Base-by-base conservation (phyloP, 1,284 basidiomycete genomes). In the Ceratobasidium sp. region DNA sequence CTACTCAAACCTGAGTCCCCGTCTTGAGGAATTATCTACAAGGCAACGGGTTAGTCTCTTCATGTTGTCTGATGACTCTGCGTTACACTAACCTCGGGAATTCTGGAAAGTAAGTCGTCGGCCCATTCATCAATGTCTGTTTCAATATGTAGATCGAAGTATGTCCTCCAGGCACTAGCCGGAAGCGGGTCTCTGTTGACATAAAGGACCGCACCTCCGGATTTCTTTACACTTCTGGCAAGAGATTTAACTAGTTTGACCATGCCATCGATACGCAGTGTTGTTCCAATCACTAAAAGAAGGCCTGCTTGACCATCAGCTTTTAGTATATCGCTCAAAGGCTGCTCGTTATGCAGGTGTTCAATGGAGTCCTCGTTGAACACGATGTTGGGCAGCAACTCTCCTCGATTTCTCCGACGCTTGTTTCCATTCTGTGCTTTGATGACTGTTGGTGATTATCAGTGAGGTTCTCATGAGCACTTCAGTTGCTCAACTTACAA, bases 71-170 rank as follows among this genome's bases (percentile, higher is more conserved):
- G n/a, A n/a, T n/a, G n/a, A n/a, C n/a, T n/a, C n/a, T n/a, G n/a
- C n/a, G n/a, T n/a, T n/a, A n/a, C n/a, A n/a, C n/a, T n/a, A n/a
- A n/a, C 8, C 28, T 28, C 4, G 52, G 28, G 14, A 30, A 55
- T 28, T 16, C 6, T 38, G 35, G 35, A 38, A 38, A 38, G 35
- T 11, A 38, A 43, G 11, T 35, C 63, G 35, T 50, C 41, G 1
- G 63, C 47, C 63, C 63, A 67, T 16, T 38, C 23, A 11, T 67
- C 49, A 8, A 67, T 67, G 18, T 67, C 50, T 18, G 35, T 67
- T 21, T 67, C 6, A 5, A 67, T 13, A 11, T 67, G 63, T 13
- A 67, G 14, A 26, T 67, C 63, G 14, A 67, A 9, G 63, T 54
- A 43, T 43, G 41, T 28, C 9, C 11, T 32, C 63, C 63, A 67